These are phyloP conservation scores for Camelina laxa DNA, from an alignment of 345 rosid species.

Conservation along the genomic window DNA sequence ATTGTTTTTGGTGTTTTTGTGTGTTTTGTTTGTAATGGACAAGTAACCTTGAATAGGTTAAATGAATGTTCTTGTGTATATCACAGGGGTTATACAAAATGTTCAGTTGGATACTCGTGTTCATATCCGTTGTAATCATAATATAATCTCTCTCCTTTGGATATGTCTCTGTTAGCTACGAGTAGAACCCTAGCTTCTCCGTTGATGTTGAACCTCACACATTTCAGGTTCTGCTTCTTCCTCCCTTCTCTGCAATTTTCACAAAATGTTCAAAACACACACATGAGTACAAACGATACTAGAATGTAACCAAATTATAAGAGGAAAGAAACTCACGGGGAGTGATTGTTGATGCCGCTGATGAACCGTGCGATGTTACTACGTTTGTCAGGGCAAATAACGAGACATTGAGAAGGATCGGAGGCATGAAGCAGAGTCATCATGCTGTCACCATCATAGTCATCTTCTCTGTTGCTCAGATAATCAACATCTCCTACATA, in stretches of 20 bases:
- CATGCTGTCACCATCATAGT: conserved; percentile 90
- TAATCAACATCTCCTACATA: conserved; percentile 94
- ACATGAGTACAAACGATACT: neutral
- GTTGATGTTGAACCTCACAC: conserved; percentile 79
- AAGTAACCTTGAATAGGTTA: neutral
- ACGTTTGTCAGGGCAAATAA: conserved; percentile 83
- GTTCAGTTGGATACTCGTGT: conserved; percentile 92
- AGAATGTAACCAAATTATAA: neutral
- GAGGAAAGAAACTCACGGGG: conserved; percentile 61
- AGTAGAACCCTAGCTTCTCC: conserved; percentile 90
- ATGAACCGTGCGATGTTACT: conserved; percentile 88
- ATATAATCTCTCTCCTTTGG: conserved; percentile 82
- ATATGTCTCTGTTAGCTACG: conserved; percentile 82
- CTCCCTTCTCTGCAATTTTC: conserved; percentile 84
- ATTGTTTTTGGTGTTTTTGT: too few relatives aligned
- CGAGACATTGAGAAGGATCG: conserved; percentile 70
- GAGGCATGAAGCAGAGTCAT: conserved; percentile 84
- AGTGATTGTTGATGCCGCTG: conserved; percentile 92
- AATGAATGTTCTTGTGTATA: neutral
- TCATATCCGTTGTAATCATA: conserved; percentile 95
- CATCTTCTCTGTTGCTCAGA: conserved; percentile 70
- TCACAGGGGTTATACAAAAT: conserved; percentile 64
- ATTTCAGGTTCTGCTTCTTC: conserved; percentile 91
- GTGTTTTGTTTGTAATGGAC: too few relatives aligned
- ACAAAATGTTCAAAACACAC: conserved; percentile 6